Evolutionary conservation across 1,139 yeast genomes (phyloP), one percentile per base, ranked within the genome.

Genomic region (Kurtzmaniella quercitrusa): DNA sequence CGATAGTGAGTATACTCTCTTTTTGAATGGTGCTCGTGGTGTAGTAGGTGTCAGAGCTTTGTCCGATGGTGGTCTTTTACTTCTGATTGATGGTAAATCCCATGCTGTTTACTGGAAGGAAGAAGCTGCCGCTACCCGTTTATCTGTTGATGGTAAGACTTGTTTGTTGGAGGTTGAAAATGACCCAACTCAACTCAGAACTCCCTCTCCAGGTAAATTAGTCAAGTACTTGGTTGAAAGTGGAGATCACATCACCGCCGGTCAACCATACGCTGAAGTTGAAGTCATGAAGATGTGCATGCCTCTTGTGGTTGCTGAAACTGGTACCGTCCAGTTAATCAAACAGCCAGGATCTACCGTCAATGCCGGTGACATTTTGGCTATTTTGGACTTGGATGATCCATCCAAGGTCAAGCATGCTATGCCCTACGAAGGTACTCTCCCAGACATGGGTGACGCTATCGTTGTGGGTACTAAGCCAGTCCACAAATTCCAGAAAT

Each of bases 281-380:
- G 99, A 93, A 72, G 98, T 93, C 54, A 93, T 93, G 99, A 93
- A 93, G 70, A 91, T 91, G 98, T 85, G 87, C 65, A 87, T 87
- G 94, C 95, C 95, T 42, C 75, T 91, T 59, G 74, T 89, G 58
- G 93, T 97, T 29, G 89, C 82, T 65, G 98, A 91, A 65, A 85
- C 87, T 59, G 99, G 99, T 75, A 74, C 80, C 48, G 90, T 91
- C 42, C 97, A 93, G 70, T 75, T 90, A 43, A 81, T 93, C 60
- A 91, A 93, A 66, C 98, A 94, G 68, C 98, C 98, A n/a, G 99
- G 99, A 47, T 85, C 97, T 10, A 89, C 96, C 36, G 85, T 93
- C 48, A 81, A 81, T 57, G 97, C 98, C 41, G 98, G 98, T 68
- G 98, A 93, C 61, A 91, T 94, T 50, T 79, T 93, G 60, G 98